Evolutionary conservation across 148 eudicot genomes (phyloP).

Genomic region (Fagopyrum homotropicum): DNA sequence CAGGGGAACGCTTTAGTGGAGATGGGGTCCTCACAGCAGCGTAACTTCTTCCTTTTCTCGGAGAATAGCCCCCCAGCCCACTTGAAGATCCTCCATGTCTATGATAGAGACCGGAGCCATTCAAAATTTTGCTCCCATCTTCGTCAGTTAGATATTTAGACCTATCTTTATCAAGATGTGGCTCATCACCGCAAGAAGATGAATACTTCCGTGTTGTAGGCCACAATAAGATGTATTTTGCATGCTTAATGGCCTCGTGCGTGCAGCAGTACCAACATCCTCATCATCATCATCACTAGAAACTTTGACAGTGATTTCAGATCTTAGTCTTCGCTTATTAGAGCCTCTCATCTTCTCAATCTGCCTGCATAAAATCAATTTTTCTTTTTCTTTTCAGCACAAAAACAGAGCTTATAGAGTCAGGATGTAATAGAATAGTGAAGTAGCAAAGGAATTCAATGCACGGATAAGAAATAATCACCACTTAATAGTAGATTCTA

Average conservation of each 20-base stretch:
- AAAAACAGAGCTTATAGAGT: not conserved
- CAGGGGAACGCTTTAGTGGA: constrained; percentile 69
- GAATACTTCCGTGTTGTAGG: constrained; percentile 25
- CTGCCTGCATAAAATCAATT: constrained; percentile 1
- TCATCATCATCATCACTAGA: constrained; percentile 28
- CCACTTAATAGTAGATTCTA: not conserved
- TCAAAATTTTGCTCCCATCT: constrained; percentile 45
- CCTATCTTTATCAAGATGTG: constrained; percentile 50
- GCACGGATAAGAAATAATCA: not conserved
- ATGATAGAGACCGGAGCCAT: constrained; percentile 45
- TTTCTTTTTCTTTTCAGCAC: not conserved
- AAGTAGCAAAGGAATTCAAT: not conserved
- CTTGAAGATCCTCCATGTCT: constrained; percentile 54
- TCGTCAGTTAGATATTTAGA: constrained; percentile 41
- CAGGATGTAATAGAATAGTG: not conserved
- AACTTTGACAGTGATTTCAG: constrained; percentile 29
- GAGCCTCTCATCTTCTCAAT: constrained; percentile 49
- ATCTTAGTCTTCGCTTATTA: constrained; percentile 37
- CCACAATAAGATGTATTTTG: too few relatives aligned
- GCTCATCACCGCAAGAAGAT: constrained; percentile 38
- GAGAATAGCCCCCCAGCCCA: constrained; percentile 95
- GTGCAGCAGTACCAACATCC: constrained; percentile 71
- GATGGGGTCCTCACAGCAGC: constrained; percentile 84
- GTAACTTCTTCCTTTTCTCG: constrained; percentile 83
- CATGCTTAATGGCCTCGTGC: constrained; percentile 77